Conservation (phyloP, 2,329 filamentous ascomycete genomes). For the Sordariomycetes sp. region DNA sequence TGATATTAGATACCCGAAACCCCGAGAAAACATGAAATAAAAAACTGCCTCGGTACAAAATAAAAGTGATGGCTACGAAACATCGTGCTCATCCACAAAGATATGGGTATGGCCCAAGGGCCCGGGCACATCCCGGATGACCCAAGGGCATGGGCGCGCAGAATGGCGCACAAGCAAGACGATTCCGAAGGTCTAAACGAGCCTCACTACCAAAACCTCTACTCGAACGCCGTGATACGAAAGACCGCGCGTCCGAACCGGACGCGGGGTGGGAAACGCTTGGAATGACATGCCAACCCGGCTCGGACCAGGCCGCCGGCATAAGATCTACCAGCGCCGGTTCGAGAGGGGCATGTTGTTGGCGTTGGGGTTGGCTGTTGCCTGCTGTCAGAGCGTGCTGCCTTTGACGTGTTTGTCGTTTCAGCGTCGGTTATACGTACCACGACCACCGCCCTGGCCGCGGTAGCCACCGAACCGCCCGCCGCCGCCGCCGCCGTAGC, state of each 20-base stretch:
- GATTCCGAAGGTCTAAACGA: neutral
- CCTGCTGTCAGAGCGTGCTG: slow-evolving; percentile 16
- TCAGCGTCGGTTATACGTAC: slow-evolving; percentile 29
- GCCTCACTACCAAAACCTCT: neutral
- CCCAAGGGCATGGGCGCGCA: neutral
- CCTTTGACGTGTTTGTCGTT: slow-evolving; percentile 14
- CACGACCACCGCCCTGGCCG: slow-evolving; percentile 42
- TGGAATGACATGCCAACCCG: neutral
- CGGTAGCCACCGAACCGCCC: slow-evolving; percentile 65
- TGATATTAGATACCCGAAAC: neutral
- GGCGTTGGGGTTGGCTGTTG: slow-evolving; percentile 36
- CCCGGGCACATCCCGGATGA: neutral
- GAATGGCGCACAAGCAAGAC: neutral
- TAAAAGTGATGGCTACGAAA: neutral
- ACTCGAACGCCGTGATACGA: neutral
- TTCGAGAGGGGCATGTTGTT: slow-evolving; percentile 39
- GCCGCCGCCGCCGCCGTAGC: slow-evolving; percentile 77
- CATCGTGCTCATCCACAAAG: neutral
- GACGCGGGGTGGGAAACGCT: neutral
- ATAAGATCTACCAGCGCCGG: slow-evolving; percentile 36
- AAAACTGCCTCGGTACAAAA: neutral
- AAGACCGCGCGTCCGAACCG: neutral
- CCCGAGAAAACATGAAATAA: neutral
- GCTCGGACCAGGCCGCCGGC: neutral
- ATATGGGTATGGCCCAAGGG: neutral